Evolutionary conservation across 495 filamentous ascomycete genomes (phyloP).

Genomic region (Terfezia boudieri): DNA sequence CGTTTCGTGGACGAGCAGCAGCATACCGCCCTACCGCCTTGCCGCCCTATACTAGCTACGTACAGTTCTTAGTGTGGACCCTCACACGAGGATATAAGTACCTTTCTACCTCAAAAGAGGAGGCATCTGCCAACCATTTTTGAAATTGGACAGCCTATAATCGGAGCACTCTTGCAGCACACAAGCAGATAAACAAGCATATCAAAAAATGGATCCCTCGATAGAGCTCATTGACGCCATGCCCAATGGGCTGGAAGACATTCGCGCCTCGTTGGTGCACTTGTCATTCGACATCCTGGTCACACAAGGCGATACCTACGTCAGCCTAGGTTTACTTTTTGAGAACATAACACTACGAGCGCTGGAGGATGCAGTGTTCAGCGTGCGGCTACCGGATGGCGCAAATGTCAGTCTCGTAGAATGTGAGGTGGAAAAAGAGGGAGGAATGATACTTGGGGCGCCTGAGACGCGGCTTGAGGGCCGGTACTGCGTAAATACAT

Average conservation of each 20-base stretch:
- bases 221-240: conserved; percentile 11
- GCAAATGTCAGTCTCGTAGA: conserved; percentile 11
- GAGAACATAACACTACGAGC: conserved; percentile 11
- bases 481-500: conserved; percentile 11
- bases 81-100: too few relatives aligned
- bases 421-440: conserved; percentile 8
- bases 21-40: too few relatives aligned
- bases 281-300: conserved; percentile 10
- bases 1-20: too few relatives aligned
- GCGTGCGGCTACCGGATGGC: conserved; percentile 11
- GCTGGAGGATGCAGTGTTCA: conserved; percentile 11
- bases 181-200: too few relatives aligned
- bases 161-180: too few relatives aligned
- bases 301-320: conserved; percentile 8
- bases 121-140: too few relatives aligned
- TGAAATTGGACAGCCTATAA: too few relatives aligned
- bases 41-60: too few relatives aligned
- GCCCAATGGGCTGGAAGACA: conserved; percentile 8
- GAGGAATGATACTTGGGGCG: conserved; percentile 5
- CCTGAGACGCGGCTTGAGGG: conserved; percentile 7
- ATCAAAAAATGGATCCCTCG: conserved; percentile 3
- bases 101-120: too few relatives aligned
- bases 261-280: conserved; percentile 9
- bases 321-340: conserved; percentile 13
- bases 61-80: too few relatives aligned